Base-by-base conservation (phyloP, 306 rosid genomes). In the Citrullus amarus region DNA sequence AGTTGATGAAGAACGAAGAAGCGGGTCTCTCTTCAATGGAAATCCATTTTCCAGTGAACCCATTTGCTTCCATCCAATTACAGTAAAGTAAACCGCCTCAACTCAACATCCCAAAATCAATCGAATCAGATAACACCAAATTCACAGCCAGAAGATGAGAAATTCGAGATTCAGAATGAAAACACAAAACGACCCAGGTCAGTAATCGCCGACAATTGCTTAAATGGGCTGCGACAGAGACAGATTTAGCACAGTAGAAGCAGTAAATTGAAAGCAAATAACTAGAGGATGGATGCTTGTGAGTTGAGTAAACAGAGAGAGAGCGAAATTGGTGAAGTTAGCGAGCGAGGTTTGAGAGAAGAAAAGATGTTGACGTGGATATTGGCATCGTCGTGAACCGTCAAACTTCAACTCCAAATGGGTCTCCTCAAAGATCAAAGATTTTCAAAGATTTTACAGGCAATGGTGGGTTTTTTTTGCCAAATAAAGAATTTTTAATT, bases 11-110 rank as follows among this genome's bases (percentile, higher is more conserved):
- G 89, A 44, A 63, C 96, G 91, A 71, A 90, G 85, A 67, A 80
- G 80, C 79, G 89, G 89, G 88, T 89, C 91, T 80, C 91, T 92
- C 82, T 92, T 96, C 79, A 84, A 85, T 62, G 90, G 81, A 83
- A 80, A 72, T 81, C 88, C 91, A 38, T 81, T 83, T 79, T 92
- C 98, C 85, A 93, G 76, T 38, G 97, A 91, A 91, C 97, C 99
- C 99, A 96, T 96, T 86, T 84, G 84, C 84, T 85, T 86, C 92
- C 97, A 94, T 92, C 81, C 86, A 83, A 38, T 25, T 62, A 63
- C 39, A 75, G 51, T 9, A 20, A 39, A 54, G 82, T 73, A 84
- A 86, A 79, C 78, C 34, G 62, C 4, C 17, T 18, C 75, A 62
- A 20, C 54, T 16, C 67, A 36, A 66, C 72, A 66, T 66, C 20